A percentile compares a stretch with the other conserved stretches of the same genome.
These are phyloP conservation scores for Porogramme epimiltina DNA, from an alignment of 1,284 basidiomycete species.

Conservation along the genomic window DNA sequence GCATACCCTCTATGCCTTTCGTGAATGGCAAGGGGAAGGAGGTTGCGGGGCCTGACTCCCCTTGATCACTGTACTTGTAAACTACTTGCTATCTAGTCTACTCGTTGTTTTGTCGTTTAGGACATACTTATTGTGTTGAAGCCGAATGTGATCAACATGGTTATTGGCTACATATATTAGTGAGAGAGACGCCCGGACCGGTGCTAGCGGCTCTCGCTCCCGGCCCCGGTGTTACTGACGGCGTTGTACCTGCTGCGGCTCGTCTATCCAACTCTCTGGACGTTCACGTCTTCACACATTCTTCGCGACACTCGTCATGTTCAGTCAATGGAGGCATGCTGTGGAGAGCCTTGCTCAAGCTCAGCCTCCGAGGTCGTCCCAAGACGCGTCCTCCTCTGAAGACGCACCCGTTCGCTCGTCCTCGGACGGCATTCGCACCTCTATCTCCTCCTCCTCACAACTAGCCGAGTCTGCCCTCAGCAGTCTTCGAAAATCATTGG, in stretches of 20 bases:
- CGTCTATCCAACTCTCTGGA: too few species aligned
- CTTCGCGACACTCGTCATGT: constrained; percentile 12
- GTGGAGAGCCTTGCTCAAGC: constrained; percentile 32
- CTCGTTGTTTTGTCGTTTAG: constrained; percentile 4
- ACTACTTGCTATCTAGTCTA: too few species aligned
- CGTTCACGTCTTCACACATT: neutral
- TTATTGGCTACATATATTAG: too few species aligned
- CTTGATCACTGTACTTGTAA: constrained; percentile 1
- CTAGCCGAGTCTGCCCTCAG: constrained; percentile 61
- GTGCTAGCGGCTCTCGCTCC: neutral
- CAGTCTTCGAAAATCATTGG: constrained; percentile 64
- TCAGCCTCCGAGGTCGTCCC: constrained; percentile 29
- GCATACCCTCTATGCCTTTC: constrained; percentile 16
- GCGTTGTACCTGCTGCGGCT: neutral
- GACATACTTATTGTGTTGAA: too few species aligned
- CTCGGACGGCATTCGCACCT: constrained; percentile 25
- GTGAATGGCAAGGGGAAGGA: constrained; percentile 35
- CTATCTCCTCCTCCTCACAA: constrained; percentile 45
- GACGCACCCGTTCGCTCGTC: constrained; percentile 24
- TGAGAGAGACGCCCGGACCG: neutral
- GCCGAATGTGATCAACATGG: too few species aligned
- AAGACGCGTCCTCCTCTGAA: constrained; percentile 24
- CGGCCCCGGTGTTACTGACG: too few species aligned
- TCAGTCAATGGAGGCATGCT: constrained; percentile 31
- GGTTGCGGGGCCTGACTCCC: constrained; percentile 17